Base-by-base conservation (phyloP, 1,139 yeast genomes). In the Taphrina deformans region DNA sequence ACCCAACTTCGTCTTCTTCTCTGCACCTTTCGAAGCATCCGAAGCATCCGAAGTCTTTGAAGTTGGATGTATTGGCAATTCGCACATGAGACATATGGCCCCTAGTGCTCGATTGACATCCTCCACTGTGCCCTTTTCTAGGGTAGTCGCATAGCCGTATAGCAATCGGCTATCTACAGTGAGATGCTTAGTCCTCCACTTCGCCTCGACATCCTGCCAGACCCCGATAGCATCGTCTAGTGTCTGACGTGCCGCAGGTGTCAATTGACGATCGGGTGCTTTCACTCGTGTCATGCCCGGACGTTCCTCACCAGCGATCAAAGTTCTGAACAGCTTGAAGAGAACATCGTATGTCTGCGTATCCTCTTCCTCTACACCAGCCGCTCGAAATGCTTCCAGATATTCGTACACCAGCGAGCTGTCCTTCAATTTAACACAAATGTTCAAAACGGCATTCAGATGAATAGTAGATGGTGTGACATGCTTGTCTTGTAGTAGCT, bases 371-470 rank as follows among this genome's bases (percentile, higher is more conserved):
- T 27, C 16, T n/a, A 59, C 63, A 9, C 56, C 63, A 0, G 51
- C 50, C 9, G 35, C 51, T 9, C 24, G 38, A 29, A 59, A 48
- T 21, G n/a, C 27, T 21, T 35, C 55, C 16, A 59, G 26, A 10
- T 27, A 24, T 7, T 48, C 56, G 31, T 27, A 51, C 6, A 51
- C 63, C 7, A 52, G 50, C 14, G 40, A 16, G 12, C 35, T 12
- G 16, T 59, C 63, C 46, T 59, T 50, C 29, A 40, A 3, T 31
- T 48, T 35, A 18, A 40, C 31, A 14, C 56, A 26, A 9, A 40
- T 35, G 7, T 59, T 23, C 31, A 59, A 51, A 12, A 45, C 63
- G 4, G 63, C 56, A 40, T 59, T 59, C 35, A 59, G 50, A 18
- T 59, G 63, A 12, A 59, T 48, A 21, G 27, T 16, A 24, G 45